These are phyloP conservation scores for Nemania sp. DNA, from an alignment of 2,329 filamentous ascomycete species.

Conservation along the genomic window DNA sequence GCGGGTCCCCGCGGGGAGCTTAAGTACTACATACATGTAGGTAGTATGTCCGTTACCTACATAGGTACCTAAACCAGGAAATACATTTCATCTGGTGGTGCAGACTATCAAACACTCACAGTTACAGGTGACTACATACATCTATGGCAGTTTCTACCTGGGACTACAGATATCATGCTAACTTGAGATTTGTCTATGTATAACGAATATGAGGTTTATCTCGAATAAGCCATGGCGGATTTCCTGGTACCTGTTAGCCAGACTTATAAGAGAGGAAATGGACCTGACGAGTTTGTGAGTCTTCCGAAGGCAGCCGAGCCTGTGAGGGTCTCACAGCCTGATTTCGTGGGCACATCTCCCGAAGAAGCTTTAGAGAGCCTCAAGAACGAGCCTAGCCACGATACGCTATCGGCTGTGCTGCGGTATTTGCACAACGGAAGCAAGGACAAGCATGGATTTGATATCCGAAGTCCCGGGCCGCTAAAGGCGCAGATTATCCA, in stretches of 20 bases:
- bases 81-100: no score
- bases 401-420: conserved; percentile 56
- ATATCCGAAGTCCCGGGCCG: conserved; percentile 66
- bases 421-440: conserved; percentile 50
- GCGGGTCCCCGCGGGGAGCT: no score
- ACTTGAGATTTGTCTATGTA: neutral
- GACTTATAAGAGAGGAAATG: conserved; percentile 48
- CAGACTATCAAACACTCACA: no score
- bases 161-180: neutral
- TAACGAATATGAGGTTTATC: neutral
- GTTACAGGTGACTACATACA: no score
- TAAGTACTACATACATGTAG: no score
- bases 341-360: conserved; percentile 37
- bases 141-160: no score
- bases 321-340: conserved; percentile 11
- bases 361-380: conserved; percentile 63
- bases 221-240: conserved; percentile 56
- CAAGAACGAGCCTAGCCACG: conserved; percentile 64
- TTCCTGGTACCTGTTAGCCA: conserved; percentile 59
- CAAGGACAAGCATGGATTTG: conserved; percentile 46
- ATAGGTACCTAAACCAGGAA: no score
- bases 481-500: conserved; percentile 75
- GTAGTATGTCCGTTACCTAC: no score
- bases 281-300: conserved; percentile 45
- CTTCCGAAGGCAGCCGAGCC: conserved; percentile 38